These are phyloP conservation scores for Colletotrichum lentis DNA, from an alignment of 2,329 filamentous ascomycete genomes.

Conservation along the genomic window DNA sequence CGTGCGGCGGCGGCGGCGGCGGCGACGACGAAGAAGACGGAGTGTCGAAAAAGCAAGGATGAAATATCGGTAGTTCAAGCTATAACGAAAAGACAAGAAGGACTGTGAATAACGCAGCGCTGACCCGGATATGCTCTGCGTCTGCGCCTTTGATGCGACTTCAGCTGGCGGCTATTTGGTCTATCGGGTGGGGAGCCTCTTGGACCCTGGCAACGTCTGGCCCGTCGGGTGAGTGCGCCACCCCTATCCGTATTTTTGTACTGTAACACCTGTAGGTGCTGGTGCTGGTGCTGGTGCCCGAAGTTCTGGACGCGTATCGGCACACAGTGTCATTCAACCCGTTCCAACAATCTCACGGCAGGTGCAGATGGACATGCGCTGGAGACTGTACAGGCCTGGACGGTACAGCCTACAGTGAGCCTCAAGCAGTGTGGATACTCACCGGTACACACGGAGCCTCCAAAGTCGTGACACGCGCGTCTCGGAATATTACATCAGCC, in stretches of 20 bases:
- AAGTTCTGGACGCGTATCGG: slow-evolving; percentile 23
- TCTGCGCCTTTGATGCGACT: not conserved
- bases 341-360: not conserved
- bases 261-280: too few relatives aligned
- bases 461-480: not conserved
- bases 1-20: not conserved
- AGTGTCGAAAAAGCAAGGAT: not conserved
- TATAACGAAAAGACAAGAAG: not conserved
- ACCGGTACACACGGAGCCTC: not conserved
- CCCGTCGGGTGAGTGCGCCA: not conserved
- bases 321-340: slow-evolving; percentile 19
- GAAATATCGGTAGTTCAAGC: not conserved
- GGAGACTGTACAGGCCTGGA: too few relatives aligned
- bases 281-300: slow-evolving; percentile 1
- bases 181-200: not conserved
- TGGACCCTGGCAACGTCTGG: slow-evolving; percentile 3
- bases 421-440: not conserved
- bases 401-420: not conserved
- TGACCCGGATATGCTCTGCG: not conserved
- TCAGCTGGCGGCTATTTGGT: not conserved
- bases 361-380: too few relatives aligned
- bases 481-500: not conserved
- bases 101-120: not conserved
- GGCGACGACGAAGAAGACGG: slow-evolving; percentile 2
- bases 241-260: not conserved